Evolutionary conservation across 1,284 basidiomycete genomes (phyloP).

Genomic region (Acaromyces ingoldii): DNA sequence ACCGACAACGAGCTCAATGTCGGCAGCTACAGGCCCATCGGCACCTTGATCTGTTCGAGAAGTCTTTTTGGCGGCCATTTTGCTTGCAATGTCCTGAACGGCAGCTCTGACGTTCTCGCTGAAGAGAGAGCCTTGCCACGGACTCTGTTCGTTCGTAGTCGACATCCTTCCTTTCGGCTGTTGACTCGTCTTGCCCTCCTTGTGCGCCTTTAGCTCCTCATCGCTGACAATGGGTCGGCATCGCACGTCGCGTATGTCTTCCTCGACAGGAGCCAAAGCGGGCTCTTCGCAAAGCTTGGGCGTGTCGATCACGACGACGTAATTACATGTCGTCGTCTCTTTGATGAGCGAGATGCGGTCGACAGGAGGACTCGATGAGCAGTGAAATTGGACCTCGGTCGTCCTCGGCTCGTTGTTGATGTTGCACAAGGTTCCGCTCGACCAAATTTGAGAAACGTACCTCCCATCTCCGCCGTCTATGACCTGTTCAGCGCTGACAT

Average conservation of each 20-base stretch:
- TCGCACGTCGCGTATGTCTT: not conserved
- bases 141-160: not conserved
- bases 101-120: too few relatives aligned
- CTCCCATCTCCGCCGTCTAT: slow-evolving; percentile 9
- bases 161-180: not conserved
- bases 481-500: too few relatives aligned
- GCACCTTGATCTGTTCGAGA: not conserved
- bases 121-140: too few relatives aligned
- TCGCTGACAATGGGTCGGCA: not conserved
- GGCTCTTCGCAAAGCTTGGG: not conserved
- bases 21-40: not conserved
- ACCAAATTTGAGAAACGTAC: slow-evolving; percentile 39
- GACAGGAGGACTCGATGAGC: slow-evolving; percentile 18
- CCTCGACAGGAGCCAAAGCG: not conserved
- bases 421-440: slow-evolving; percentile 39
- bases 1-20: not conserved
- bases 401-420: slow-evolving; percentile 33
- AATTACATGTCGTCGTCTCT: slow-evolving; percentile 46
- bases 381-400: slow-evolving; percentile 41
- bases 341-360: slow-evolving; percentile 40
- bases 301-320: slow-evolving; percentile 8
- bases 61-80: not conserved
- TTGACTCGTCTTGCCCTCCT: too few relatives aligned
- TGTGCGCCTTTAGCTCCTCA: not conserved
- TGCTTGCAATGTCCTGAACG: not conserved